Percentiles rank a stretch among this genome's conserved stretches.
phyloP scores from a whole-genome alignment of 805 yeast genomes.

The Yamadazyma sp. region DNA sequence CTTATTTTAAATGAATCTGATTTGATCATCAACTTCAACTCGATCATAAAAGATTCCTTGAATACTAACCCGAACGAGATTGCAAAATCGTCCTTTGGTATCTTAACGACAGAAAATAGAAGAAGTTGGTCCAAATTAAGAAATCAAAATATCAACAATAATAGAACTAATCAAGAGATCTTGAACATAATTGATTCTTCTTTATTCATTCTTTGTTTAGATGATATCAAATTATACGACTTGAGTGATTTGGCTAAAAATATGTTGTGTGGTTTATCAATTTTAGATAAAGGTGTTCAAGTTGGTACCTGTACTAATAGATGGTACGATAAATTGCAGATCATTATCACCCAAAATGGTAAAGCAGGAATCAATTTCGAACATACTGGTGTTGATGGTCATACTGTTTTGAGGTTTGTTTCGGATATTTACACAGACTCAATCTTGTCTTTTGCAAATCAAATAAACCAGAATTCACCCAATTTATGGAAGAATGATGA shows the following conservation, averaged over 20 bases:
- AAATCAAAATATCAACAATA: conserved; percentile 41
- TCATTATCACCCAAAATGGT: conserved; percentile 83
- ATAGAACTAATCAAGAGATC: conserved; percentile 63
- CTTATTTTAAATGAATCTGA: conserved; percentile 73
- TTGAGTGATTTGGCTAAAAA: conserved; percentile 70
- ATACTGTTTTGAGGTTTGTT: conserved; percentile 83
- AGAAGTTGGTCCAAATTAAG: conserved; percentile 82
- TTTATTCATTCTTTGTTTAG: conserved; percentile 77
- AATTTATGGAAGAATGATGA: conserved; percentile 53
- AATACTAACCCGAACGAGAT: conserved; percentile 51
- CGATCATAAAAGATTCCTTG: conserved; percentile 73
- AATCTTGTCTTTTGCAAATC: conserved; percentile 78
- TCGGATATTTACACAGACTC: conserved; percentile 91
- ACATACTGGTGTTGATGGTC: conserved; percentile 95
- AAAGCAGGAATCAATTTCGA: conserved; percentile 93
- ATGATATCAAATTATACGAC: conserved; percentile 65
- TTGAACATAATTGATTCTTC: conserved; percentile 76
- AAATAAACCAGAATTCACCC: conserved; percentile 74
- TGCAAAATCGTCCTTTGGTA: conserved; percentile 80
- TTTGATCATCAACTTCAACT: conserved; percentile 67
- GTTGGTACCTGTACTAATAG: conserved; percentile 92
- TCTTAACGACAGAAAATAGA: conserved; percentile 85
- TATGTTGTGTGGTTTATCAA: conserved; percentile 83
- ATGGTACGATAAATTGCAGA: conserved; percentile 91
- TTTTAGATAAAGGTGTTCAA: conserved; percentile 79